Percentiles rank a stretch among this genome's conserved stretches.
Conservation (phyloP, 257 asterid species). For the Solanum habrochaites region DNA sequence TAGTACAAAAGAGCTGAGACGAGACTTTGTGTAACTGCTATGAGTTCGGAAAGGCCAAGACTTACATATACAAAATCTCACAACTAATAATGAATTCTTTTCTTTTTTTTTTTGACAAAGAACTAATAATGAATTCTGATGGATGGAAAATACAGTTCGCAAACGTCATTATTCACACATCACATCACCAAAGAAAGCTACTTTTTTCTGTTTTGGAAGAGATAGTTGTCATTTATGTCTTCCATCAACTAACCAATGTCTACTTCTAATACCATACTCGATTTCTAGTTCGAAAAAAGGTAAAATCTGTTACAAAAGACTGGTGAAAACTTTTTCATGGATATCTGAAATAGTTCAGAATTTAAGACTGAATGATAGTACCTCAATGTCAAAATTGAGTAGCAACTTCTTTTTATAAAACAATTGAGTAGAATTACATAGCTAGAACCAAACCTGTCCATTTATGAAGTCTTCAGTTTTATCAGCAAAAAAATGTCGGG, state of each 20-base stretch:
- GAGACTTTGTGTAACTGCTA: not conserved
- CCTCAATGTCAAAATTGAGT: not conserved
- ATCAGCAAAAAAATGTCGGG: constrained; percentile 96
- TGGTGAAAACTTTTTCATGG: not conserved
- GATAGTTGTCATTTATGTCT: not conserved
- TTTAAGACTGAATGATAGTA: not conserved
- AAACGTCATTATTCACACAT: not conserved
- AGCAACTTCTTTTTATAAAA: not conserved
- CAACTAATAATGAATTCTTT: not conserved
- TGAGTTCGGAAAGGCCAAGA: not conserved
- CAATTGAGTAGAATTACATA: not conserved
- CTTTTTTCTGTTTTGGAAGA: not conserved
- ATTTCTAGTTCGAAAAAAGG: not conserved
- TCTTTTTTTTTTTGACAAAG: too few relatives aligned
- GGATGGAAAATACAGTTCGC: not conserved
- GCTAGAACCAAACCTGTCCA: constrained; percentile 51
- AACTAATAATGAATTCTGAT: not conserved
- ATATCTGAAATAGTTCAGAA: not conserved
- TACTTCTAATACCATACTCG: not conserved
- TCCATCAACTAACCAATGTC: not conserved
- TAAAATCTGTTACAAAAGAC: not conserved
- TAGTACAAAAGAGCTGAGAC: not conserved
- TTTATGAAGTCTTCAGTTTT: constrained; percentile 83
- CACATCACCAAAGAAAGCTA: not conserved
- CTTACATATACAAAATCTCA: not conserved